Evolutionary conservation across 148 eudicot species (phyloP), one percentile per base, ranked within the genome.

Genomic region (Arctostaphylos glauca): DNA sequence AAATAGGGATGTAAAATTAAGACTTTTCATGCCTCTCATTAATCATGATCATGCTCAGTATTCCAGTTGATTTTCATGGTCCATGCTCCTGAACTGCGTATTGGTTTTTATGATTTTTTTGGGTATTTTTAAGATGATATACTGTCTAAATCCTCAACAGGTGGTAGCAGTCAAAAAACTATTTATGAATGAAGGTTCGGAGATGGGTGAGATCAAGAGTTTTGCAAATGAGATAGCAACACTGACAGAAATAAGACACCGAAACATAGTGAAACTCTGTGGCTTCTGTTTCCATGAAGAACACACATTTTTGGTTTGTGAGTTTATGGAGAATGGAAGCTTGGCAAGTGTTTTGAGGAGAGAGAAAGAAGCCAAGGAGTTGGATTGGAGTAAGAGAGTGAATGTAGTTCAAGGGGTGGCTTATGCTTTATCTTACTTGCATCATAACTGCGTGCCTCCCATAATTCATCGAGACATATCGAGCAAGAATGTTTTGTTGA

Each of bases 151-250:
- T 58, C 21, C 64, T 58, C 19, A 58, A 16, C 64, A 58, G 64
- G 81, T 86, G 2, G 74, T 86, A 23, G 88, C 88, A 1, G 81
- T 83, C 7, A 86, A 86, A 43, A 83, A 31, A 64, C 81, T 86
- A 13, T 56, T 83, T 2, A 53, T 47, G 3, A 70, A 72, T 7
- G 38, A 58, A 49, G 79, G 49, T 13, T 56, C 60, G 49, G 81
- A 76, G 23, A 43, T 43, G 2, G 52, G 59, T 38, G 72, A 80
- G 60, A 60, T 21, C 67, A 60, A 60, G 4, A 60, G 10, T 21
- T 60, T 60, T 3, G 38, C 67, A 1, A 60, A 60, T 21, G 91
- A 89, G 58, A 60, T 80, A 12, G 58, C 41, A 0, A 64, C 74
- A 6, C n/a, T 80, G n/a, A 66, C 73, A 0, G 58, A 80, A 49